These are phyloP conservation scores for Kalmusia sp. DNA, from an alignment of 2,329 filamentous ascomycete species.

Conservation along the genomic window DNA sequence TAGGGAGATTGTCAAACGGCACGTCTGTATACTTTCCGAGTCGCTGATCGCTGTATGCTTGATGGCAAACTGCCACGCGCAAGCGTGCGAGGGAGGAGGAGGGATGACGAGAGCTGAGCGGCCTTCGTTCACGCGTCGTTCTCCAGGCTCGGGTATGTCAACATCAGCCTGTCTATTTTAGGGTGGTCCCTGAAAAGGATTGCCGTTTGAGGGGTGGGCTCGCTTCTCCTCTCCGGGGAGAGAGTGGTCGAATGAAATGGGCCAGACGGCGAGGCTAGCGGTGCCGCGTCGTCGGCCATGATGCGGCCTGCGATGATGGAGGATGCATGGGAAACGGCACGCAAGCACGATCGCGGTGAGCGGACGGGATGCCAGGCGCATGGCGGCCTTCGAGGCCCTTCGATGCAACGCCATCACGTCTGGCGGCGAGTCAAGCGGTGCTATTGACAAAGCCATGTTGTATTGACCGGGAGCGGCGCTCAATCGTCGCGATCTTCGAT, in stretches of 20 bases:
- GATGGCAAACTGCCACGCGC: neutral
- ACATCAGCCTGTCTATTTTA: neutral
- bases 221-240: neutral
- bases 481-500: constrained; percentile 10
- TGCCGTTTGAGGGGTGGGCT: neutral
- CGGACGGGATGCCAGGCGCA: too few relatives aligned
- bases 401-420: neutral
- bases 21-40: neutral
- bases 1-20: neutral
- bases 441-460: too few relatives aligned
- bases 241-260: too few relatives aligned
- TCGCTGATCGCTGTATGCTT: too few relatives aligned
- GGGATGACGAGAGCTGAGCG: constrained; percentile 9
- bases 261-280: neutral
- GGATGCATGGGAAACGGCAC: neutral
- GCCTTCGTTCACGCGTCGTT: too few relatives aligned
- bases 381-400: too few relatives aligned
- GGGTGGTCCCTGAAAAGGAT: neutral
- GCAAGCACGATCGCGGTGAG: neutral
- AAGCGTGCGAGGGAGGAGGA: neutral
- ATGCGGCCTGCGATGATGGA: neutral
- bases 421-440: constrained; percentile 9
- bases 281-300: neutral
- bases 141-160: neutral
- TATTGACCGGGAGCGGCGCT: constrained; percentile 7